Evolutionary conservation across 108 stramenopile species (phyloP), one percentile per base, ranked within the genome.

Genomic region (Seminavis robusta): DNA sequence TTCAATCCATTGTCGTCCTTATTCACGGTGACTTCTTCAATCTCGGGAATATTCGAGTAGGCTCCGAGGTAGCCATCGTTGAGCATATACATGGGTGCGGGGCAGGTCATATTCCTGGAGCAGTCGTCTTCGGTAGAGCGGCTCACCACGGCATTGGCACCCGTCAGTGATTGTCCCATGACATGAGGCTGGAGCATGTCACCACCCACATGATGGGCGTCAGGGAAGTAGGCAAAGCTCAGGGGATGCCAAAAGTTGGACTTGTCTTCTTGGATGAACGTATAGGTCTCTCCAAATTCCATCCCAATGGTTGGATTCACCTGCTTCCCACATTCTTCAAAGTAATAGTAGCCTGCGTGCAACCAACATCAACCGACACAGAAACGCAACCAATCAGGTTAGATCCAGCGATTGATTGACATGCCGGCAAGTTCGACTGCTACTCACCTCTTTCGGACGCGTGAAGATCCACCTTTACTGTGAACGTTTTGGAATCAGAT

Each of bases 171-270:
- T 8, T 36, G 55, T 27, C 73, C 66, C 0, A 56, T 51, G 25
- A 89, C 67, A 11, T 66, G 57, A 17, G 83, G 83, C 65, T 95
- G 90, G 38, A 95, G 69, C 63, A 93, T 90, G 48, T 86, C 77
- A 0, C 61, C 73, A 25, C 67, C 90, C 21, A 38, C 81, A 57
- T 95, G 91, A 5, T 87, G 89, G 19, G 92, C 94, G 69, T 93
- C 90, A 24, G 91, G 81, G 32, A 56, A 77, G 72, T 95, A 95
- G 10, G 90, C 87, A 45, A 95, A 90, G 27, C 94, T 92, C 16
- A 95, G 61, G 27, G 87, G 90, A 59, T 95, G 94, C 52, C 73
- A 88, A 67, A n/a, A n/a, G n/a, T n/a, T 21, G 33, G 32, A 52
- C 17, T 52, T 52, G 29, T 63, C 1, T 6, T 63, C 67, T 49